These are phyloP conservation scores for Trypanosoma brucei DNA, from an alignment of 208 protist genomes.

Conservation along the genomic window DNA sequence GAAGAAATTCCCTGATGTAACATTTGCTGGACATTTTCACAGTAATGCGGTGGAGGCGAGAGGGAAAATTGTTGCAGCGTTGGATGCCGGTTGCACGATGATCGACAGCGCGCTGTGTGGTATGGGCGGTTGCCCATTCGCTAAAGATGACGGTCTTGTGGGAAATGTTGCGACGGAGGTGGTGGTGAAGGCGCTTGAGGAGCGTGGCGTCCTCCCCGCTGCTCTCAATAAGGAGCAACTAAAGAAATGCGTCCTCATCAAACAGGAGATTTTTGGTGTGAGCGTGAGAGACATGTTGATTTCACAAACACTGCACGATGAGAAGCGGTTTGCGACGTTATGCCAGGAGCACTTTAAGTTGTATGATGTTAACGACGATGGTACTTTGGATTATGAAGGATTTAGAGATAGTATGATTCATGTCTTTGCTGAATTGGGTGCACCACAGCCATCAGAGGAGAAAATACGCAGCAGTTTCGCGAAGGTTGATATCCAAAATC, in stretches of 20 bases:
- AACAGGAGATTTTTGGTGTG: constrained; percentile 38
- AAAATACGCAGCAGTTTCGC: constrained; percentile 22
- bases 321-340: constrained; percentile 21
- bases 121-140: constrained; percentile 42
- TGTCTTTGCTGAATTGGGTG: constrained; percentile 23
- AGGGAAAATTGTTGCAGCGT: constrained; percentile 25
- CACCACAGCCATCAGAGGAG: constrained; percentile 19
- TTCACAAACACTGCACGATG: constrained; percentile 22
- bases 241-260: constrained; percentile 22
- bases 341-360: constrained; percentile 24
- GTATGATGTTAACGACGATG: constrained; percentile 16
- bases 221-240: constrained; percentile 15
- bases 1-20: constrained; percentile 16
- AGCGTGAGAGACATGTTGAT: constrained; percentile 34
- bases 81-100: constrained; percentile 22
- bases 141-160: constrained; percentile 24
- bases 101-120: constrained; percentile 35
- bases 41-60: constrained; percentile 17
- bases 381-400: constrained; percentile 12
- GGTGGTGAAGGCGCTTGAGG: constrained; percentile 20
- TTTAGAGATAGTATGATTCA: constrained; percentile 18
- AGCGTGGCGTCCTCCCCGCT: constrained; percentile 5
- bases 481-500: constrained; percentile 22
- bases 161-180: constrained; percentile 36
- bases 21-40: constrained; percentile 36